phyloP scores from a whole-genome alignment of 768 basidiomycete species.

The Xerocomus potaroensis region DNA sequence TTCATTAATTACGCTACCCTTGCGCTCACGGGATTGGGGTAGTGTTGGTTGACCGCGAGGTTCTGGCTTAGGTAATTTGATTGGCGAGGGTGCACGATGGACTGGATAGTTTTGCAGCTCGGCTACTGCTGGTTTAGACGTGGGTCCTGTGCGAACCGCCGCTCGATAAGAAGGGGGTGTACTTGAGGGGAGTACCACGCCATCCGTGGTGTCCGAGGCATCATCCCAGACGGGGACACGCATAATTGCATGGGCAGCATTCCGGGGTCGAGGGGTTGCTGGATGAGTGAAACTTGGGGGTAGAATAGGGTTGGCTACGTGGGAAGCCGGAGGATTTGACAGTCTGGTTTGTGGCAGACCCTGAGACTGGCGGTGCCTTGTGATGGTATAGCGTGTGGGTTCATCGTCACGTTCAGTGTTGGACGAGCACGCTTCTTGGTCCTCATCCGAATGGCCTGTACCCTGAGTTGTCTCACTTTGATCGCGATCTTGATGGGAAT shows the following conservation, averaged over 20 bases:
- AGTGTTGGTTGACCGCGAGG: slow-evolving; percentile 12
- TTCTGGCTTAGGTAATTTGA: slow-evolving; percentile 27
- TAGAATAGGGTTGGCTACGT: slow-evolving; percentile 22
- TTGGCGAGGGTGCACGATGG: slow-evolving; percentile 27
- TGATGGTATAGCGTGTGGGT: slow-evolving; percentile 2
- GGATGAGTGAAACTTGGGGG: slow-evolving; percentile 27
- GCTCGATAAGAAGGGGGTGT: slow-evolving; percentile 50
- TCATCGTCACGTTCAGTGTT: slow-evolving; percentile 23
- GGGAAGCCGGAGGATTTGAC: slow-evolving; percentile 7
- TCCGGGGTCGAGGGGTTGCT: slow-evolving; percentile 28
- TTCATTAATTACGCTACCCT: slow-evolving; percentile 54
- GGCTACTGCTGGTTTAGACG: slow-evolving; percentile 10
- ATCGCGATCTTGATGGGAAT: slow-evolving; percentile 40
- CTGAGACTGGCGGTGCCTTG: slow-evolving; percentile 9
- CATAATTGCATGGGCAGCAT: slow-evolving; percentile 7
- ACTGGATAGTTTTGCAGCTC: slow-evolving; percentile 10
- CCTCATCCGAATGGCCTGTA: slow-evolving; percentile 14
- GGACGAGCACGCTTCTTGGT: slow-evolving; percentile 7
- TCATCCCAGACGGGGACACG: slow-evolving; percentile 32
- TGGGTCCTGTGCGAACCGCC: slow-evolving; percentile 30
- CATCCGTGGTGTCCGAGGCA: slow-evolving; percentile 36
- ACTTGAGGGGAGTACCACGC: slow-evolving; percentile 32
- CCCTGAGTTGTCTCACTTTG: slow-evolving; percentile 18
- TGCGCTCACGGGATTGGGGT: slow-evolving; percentile 35
- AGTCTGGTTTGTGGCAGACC: slow-evolving; percentile 8